These are phyloP conservation scores for Botrytis galanthina DNA, from an alignment of 2,329 filamentous ascomycete genomes.

Conservation along the genomic window DNA sequence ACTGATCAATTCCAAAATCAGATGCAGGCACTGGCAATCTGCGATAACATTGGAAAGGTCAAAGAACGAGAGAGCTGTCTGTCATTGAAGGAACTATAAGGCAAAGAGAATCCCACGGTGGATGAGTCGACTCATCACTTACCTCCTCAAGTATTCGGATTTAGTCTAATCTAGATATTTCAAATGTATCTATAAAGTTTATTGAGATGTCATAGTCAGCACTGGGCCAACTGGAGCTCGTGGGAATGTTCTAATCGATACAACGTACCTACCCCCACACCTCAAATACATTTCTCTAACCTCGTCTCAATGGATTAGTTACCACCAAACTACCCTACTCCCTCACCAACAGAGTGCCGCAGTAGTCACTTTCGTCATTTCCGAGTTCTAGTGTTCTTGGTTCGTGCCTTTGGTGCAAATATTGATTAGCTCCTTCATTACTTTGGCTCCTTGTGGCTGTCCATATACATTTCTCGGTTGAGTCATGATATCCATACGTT, in stretches of 20 bases:
- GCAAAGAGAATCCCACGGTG: neutral
- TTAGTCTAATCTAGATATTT: neutral
- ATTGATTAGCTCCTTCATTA: neutral
- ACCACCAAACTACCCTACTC: neutral
- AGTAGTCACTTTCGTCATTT: accelerated
- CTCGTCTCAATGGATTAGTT: neutral
- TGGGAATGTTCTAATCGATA: accelerated
- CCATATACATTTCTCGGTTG: neutral
- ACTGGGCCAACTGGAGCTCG: neutral
- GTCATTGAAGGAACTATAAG: neutral
- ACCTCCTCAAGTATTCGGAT: neutral
- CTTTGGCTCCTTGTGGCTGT: neutral
- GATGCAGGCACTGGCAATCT: neutral
- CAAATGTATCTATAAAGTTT: neutral
- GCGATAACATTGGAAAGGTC: neutral
- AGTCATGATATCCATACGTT: neutral
- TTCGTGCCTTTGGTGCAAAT: neutral
- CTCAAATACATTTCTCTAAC: neutral
- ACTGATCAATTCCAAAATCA: neutral
- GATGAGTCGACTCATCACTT: neutral
- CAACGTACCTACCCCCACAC: neutral
- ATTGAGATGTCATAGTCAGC: neutral
- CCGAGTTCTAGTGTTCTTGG: neutral
- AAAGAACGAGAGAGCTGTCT: neutral
- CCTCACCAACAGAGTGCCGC: neutral